These are phyloP conservation scores for Huntiella abstrusa DNA, from an alignment of 2,329 filamentous ascomycete genomes.

Conservation along the genomic window DNA sequence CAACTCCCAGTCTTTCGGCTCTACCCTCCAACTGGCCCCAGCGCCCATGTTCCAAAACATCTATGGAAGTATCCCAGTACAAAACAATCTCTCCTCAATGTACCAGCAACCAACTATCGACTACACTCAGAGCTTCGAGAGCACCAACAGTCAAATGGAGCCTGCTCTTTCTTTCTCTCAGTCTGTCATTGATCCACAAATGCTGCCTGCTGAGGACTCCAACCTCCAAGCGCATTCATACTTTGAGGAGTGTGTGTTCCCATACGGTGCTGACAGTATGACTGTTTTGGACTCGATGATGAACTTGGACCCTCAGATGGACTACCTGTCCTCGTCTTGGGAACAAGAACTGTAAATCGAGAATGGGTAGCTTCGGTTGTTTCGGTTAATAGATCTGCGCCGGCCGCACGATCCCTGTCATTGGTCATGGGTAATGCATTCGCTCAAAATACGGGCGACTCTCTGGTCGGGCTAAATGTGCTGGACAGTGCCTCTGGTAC, in stretches of 20 bases:
- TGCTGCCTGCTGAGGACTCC: background rate
- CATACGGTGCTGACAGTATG: constrained; percentile 12
- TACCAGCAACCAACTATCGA: no score
- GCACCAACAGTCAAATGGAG: background rate
- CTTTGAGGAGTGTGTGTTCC: constrained; percentile 6
- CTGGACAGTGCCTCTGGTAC: no score
- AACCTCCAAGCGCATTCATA: background rate
- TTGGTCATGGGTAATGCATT: no score
- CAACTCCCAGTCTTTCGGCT: no score
- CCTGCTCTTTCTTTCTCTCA: background rate
- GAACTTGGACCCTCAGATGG: constrained; percentile 14
- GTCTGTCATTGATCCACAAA: constrained; percentile 1
- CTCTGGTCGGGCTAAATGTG: no score
- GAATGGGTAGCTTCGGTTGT: background rate
- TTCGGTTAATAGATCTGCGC: background rate
- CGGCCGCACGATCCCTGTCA: background rate
- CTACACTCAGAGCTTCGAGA: background rate
- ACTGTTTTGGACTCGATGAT: constrained; percentile 13
- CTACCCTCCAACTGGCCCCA: no score
- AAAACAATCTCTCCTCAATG: no score
- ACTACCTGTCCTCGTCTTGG: constrained; percentile 8
- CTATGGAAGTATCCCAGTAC: no score
- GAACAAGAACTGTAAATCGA: background rate
- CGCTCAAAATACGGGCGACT: no score
- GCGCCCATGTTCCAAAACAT: no score